phyloP scores from a whole-genome alignment of 352 stramenopile species.

The Pythium monospermum region DNA sequence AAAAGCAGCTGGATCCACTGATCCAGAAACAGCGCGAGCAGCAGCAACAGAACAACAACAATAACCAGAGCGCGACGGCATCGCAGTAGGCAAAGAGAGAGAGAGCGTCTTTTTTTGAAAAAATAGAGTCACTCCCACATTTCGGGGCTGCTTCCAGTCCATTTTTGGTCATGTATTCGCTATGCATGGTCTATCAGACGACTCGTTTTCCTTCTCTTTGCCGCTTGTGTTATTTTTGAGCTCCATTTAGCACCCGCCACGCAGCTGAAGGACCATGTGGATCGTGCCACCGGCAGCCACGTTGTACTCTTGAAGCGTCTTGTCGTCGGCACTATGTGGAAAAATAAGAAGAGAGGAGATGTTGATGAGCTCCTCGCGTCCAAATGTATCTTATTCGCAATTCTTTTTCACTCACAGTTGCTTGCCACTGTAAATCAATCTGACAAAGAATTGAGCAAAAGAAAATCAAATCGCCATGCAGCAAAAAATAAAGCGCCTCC shows the following conservation, averaged over 20 bases:
- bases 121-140: background rate
- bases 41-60: too few relatives aligned
- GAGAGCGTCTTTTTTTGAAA: background rate
- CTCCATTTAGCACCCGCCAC: conserved; percentile 76
- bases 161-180: too few relatives aligned
- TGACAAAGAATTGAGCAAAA: conserved; percentile 4
- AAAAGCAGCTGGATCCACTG: conserved; percentile 80
- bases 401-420: conserved; percentile 89
- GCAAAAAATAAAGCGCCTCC: too few relatives aligned
- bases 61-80: too few relatives aligned
- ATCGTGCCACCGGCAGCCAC: conserved; percentile 95
- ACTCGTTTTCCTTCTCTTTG: background rate
- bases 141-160: too few relatives aligned
- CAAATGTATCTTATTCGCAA: too few relatives aligned
- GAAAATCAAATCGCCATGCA: too few relatives aligned
- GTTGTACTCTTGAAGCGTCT: conserved; percentile 96
- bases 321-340: conserved; percentile 86
- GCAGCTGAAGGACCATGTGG: conserved; percentile 98
- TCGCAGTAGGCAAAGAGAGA: conserved; percentile 7
- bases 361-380: too few relatives aligned
- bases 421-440: conserved; percentile 98
- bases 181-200: too few relatives aligned
- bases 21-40: conserved; percentile 65
- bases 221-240: background rate
- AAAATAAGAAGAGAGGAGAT: too few relatives aligned